Evolutionary conservation across 495 filamentous ascomycete species (phyloP), one percentile per base, ranked within the genome.

Genomic region (Penicillium simplicissimum): DNA sequence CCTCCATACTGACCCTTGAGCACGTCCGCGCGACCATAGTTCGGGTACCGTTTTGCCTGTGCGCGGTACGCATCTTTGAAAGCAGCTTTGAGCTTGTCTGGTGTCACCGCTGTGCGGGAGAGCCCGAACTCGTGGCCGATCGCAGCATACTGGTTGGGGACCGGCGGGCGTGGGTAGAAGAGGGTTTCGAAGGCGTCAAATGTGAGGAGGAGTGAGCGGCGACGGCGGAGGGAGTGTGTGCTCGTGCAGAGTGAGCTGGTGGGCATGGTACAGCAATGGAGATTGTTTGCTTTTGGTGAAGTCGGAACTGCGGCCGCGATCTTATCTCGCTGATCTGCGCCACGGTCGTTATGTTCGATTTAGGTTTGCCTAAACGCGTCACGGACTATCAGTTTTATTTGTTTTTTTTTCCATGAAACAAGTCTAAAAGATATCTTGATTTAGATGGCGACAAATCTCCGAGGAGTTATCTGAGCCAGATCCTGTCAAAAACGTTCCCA

Each of bases 181-280:
- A 94, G 77, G 1, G 91, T 94, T 3, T 83, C 87, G 59, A 93
- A 93, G 49, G 89, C 91, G 72, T 94, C 90, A 60, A 94, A 85
- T 63, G 84, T 89, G 49, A 91, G 72, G 31, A 90, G 78, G 11
- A 88, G 82, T 33, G 80, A 84, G 10, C 71, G 67, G n/a, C 36
- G 48, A 25, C 38, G 54, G 9, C 33, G 51, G 45, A 35, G 35
- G 3, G 21, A 33, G 54, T 19, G 25, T 23, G 52, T 8, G 48
- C 28, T 40, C 14, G 11, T 52, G 43, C 15, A 17, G 47, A 62
- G 55, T 10, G 35, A 17, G 23, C n/a, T 31, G 15, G 60, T 2
- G 38, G 56, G 15, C 61, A 63, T 63, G 33, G 35, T 40, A n/a
- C 19, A 25, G 38, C 31, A 13, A 8, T 13, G 31, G 33, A 47